Evolutionary conservation across 306 rosid species (phyloP).

Genomic region (Potentilla sterilis): DNA sequence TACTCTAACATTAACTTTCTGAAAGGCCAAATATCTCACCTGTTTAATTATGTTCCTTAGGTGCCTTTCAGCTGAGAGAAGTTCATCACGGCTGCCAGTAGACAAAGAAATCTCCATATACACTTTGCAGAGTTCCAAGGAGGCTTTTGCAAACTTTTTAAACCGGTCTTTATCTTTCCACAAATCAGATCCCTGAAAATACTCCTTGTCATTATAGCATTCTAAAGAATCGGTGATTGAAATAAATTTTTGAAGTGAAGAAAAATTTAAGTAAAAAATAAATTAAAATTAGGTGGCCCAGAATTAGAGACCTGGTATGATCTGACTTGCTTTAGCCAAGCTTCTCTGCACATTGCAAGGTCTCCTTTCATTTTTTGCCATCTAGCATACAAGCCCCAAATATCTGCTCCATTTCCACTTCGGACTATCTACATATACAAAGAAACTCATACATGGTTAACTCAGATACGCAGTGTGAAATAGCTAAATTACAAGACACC

Average conservation of each 20-base stretch:
- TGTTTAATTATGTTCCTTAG: slow-evolving; percentile 74
- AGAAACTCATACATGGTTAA: not conserved
- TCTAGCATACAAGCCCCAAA: slow-evolving; percentile 89
- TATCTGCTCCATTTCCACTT: slow-evolving; percentile 61
- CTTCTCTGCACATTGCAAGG: slow-evolving; percentile 82
- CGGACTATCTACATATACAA: slow-evolving; percentile 59
- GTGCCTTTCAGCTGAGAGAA: slow-evolving; percentile 82
- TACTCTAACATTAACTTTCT: not conserved
- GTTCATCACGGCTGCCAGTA: slow-evolving; percentile 57
- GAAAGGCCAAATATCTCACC: slow-evolving; percentile 42
- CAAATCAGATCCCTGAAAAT: slow-evolving; percentile 73
- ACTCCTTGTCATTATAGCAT: slow-evolving; percentile 1
- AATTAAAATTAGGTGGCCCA: not conserved
- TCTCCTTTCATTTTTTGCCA: slow-evolving; percentile 93
- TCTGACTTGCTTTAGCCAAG: slow-evolving; percentile 90
- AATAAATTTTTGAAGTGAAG: not conserved
- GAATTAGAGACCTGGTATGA: slow-evolving; percentile 68
- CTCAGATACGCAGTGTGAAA: not conserved
- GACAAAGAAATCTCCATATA: slow-evolving; percentile 69
- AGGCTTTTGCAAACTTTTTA: slow-evolving; percentile 71
- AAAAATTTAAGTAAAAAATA: not conserved
- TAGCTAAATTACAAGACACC: not conserved
- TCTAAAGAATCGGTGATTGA: not conserved
- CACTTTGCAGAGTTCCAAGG: slow-evolving; percentile 82
- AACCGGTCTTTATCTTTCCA: slow-evolving; percentile 75